A percentile compares a stretch with the other conserved stretches of the same genome.
Evolutionary conservation across 2,329 filamentous ascomycete species (phyloP).

Genomic region (Cryphonectria japonica): DNA sequence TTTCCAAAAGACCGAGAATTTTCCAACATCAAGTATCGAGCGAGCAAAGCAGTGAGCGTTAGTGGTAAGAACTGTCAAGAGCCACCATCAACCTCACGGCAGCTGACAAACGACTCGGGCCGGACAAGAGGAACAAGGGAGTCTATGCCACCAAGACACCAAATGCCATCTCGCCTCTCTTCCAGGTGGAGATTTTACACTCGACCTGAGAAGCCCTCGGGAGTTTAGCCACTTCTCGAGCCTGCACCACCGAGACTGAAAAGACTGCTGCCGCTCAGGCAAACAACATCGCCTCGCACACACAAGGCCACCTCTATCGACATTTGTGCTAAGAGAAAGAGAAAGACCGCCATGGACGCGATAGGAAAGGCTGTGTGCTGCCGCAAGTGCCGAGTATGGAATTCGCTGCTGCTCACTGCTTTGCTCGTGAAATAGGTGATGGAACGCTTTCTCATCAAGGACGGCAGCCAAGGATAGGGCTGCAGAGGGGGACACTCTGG

Average conservation of each 20-base stretch:
- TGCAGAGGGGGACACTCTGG: slow-evolving; percentile 28
- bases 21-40: slow-evolving; percentile 32
- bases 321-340: slow-evolving; percentile 6
- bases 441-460: slow-evolving; percentile 39
- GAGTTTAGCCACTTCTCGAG: neutral
- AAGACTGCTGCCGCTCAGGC: slow-evolving; percentile 5
- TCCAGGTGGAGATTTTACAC: slow-evolving; percentile 8
- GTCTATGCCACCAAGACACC: slow-evolving; percentile 28
- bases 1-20: slow-evolving; percentile 22
- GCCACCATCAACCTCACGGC: slow-evolving; percentile 29
- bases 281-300: slow-evolving; percentile 10
- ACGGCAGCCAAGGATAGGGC: slow-evolving; percentile 34
- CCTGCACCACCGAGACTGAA: neutral
- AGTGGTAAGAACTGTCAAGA: slow-evolving; percentile 24
- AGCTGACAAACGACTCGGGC: slow-evolving; percentile 32
- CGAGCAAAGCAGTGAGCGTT: slow-evolving; percentile 45
- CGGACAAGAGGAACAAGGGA: slow-evolving; percentile 27
- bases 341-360: slow-evolving; percentile 1
- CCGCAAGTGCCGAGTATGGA: slow-evolving; percentile 17
- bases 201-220: neutral
- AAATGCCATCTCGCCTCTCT: neutral
- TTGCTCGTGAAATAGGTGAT: slow-evolving; percentile 46
- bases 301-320: slow-evolving; percentile 1
- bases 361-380: slow-evolving; percentile 7
- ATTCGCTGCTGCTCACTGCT: slow-evolving; percentile 53